These are phyloP conservation scores for Stereocaulon alpinum DNA, from an alignment of 495 filamentous ascomycete species.

Conservation along the genomic window DNA sequence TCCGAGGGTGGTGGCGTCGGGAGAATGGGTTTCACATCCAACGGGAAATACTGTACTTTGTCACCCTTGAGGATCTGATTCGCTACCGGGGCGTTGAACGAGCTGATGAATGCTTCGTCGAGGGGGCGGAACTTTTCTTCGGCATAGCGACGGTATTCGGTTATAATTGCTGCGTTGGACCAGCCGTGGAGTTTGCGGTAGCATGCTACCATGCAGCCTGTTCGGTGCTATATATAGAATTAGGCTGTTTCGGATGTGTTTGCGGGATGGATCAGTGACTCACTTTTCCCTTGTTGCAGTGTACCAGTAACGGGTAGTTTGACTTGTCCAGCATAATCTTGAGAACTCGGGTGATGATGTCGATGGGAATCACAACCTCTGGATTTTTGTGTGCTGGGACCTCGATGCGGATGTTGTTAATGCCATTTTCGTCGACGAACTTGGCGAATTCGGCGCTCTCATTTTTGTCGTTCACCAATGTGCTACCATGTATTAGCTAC, in stretches of 20 bases:
- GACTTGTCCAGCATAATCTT: constrained; percentile 50
- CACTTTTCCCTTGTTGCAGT: constrained; percentile 85
- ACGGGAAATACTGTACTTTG: not conserved
- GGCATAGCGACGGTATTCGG: constrained; percentile 50
- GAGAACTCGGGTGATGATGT: constrained; percentile 53
- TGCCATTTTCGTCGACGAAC: constrained; percentile 53
- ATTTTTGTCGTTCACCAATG: constrained; percentile 60
- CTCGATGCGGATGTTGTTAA: constrained; percentile 57
- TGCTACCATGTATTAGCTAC: constrained; percentile 36
- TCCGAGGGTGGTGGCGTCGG: constrained; percentile 10
- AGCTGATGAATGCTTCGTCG: constrained; percentile 43
- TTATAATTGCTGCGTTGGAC: constrained; percentile 43
- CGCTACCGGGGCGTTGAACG: constrained; percentile 24
- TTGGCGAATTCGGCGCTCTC: constrained; percentile 40
- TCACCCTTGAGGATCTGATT: not conserved
- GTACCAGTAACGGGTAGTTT: constrained; percentile 69
- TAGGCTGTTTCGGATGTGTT: not conserved
- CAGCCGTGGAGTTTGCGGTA: constrained; percentile 57
- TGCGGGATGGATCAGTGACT: constrained; percentile 12
- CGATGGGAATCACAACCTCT: constrained; percentile 38
- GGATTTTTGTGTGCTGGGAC: constrained; percentile 70
- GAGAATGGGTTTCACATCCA: not conserved
- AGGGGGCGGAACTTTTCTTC: constrained; percentile 48
- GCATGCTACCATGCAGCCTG: constrained; percentile 67
- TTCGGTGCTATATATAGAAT: constrained; percentile 52